phyloP scores from a whole-genome alignment of 805 yeast species.

The Saturnispora galanensis region DNA sequence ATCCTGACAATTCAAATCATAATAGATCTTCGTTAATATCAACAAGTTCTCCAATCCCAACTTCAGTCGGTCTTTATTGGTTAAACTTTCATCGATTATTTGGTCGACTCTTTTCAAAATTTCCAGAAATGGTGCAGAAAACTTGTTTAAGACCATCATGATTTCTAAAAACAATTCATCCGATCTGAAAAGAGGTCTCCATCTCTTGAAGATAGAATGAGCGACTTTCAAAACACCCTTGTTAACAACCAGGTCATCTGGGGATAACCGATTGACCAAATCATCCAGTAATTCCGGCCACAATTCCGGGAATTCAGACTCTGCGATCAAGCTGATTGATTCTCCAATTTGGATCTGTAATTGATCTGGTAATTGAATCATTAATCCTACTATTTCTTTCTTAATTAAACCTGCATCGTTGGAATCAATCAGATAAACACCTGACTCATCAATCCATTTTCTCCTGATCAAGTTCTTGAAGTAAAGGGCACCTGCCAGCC shows the following conservation, averaged over 20 bases:
- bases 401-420: constrained; percentile 64
- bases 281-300: constrained; percentile 78
- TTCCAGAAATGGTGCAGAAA: constrained; percentile 68
- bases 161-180: constrained; percentile 86
- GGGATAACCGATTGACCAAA: constrained; percentile 55
- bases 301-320: constrained; percentile 84
- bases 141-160: constrained; percentile 73
- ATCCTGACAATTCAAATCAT: constrained; percentile 94
- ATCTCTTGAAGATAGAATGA: constrained; percentile 89
- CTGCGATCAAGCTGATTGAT: constrained; percentile 85
- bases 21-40: constrained; percentile 70
- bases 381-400: constrained; percentile 67
- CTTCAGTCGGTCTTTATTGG: constrained; percentile 40
- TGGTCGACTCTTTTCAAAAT: constrained; percentile 59
- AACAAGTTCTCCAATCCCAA: constrained; percentile 62
- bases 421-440: constrained; percentile 53
- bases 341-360: constrained; percentile 93
- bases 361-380: constrained; percentile 72
- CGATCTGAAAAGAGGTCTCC: constrained; percentile 91
- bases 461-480: constrained; percentile 81
- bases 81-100: constrained; percentile 38
- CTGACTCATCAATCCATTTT: constrained; percentile 86
- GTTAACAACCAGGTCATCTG: constrained; percentile 60
- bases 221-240: constrained; percentile 86
- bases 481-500: constrained; percentile 83